Evolutionary conservation across 2,329 filamentous ascomycete species (phyloP), one percentile per base, ranked within the genome.

Genomic region (Exutisphaerella laricina): DNA sequence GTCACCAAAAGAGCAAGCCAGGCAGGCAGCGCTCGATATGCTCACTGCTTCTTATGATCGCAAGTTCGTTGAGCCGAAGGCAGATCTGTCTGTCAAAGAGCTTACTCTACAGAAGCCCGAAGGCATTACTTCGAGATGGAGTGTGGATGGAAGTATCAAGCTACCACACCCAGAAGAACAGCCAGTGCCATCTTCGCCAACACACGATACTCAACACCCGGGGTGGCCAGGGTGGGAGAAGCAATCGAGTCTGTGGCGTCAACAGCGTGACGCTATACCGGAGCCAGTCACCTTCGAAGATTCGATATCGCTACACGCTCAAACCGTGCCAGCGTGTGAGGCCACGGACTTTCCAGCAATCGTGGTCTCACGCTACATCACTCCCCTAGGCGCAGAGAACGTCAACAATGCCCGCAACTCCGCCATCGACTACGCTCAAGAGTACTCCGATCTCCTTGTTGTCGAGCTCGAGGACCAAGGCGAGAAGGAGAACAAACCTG

Each of bases 291-390:
- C 33, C 3, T 23, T 35, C 20, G 33, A 55, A 25, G 57, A 64
- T 40, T 56, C 57, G 1, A 46, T 44, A 7, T 46, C 55, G 6
- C 62, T 56, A 56, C 53, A 49, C n/a, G 48, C 59, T 23, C 52
- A 54, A 13, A 56, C 55, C 16, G 34, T 52, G 25, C 56, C 56
- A 2, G 22, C 60, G 5, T 46, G 44, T n/a, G 39, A 43, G 3
- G 25, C 41, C 5, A 7, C 6, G 6, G 34, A 49, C 10, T 55
- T 58, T 4, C 60, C 61, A 7, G 46, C 53, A 7, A 62, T 64
- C n/a, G 51, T 62, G 1, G 55, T 64, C 6, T 61, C 60, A 12
- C 54, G 60, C 4, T 61, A 63, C 43, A 55, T 62, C 36, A 64
- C 62, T 4, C 58, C 59, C 1, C 38, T 53, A 6, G 43, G 35